Evolutionary conservation across 352 stramenopile species (phyloP).

Genomic region (Globisporangium nagaii): DNA sequence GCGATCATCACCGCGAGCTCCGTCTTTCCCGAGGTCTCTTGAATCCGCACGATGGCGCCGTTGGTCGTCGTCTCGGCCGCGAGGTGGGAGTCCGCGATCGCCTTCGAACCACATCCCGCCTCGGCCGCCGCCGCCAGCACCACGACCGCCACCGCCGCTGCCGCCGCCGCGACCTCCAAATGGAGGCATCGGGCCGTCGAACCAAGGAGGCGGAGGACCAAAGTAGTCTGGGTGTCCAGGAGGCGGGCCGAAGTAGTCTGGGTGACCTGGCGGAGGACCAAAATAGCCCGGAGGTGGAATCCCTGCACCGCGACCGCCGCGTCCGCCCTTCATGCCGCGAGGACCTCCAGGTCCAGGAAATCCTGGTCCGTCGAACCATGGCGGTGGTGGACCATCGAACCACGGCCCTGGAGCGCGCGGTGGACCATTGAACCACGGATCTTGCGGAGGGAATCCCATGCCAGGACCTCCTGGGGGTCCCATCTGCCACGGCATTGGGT

Average conservation of each 20-base stretch:
- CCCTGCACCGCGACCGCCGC: constrained; percentile 36
- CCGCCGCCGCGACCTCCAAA: constrained; percentile 39
- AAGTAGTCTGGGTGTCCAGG: constrained; percentile 77
- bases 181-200: constrained; percentile 48
- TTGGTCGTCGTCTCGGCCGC: constrained; percentile 35
- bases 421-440: constrained; percentile 68
- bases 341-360: constrained; percentile 44
- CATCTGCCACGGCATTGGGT: constrained; percentile 27
- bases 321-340: constrained; percentile 34
- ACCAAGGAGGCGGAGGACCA: constrained; percentile 61
- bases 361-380: constrained; percentile 72
- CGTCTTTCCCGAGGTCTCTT: constrained; percentile 31
- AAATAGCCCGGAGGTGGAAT: constrained; percentile 70
- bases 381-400: constrained; percentile 65
- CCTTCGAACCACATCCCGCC: constrained; percentile 40
- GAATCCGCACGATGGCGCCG: constrained; percentile 39
- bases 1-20: constrained; percentile 8
- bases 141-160: constrained; percentile 27
- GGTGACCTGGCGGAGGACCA: constrained; percentile 38
- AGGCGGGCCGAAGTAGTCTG: constrained; percentile 70
- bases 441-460: constrained; percentile 53
- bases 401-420: constrained; percentile 55
- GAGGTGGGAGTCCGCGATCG: constrained; percentile 26
- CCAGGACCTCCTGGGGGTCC: constrained; percentile 32
- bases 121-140: constrained; percentile 28